A percentile compares a stretch with the other conserved stretches of the same genome.
Conservation (phyloP, 257 asterid genomes). For the Anisodus acutangulus region DNA sequence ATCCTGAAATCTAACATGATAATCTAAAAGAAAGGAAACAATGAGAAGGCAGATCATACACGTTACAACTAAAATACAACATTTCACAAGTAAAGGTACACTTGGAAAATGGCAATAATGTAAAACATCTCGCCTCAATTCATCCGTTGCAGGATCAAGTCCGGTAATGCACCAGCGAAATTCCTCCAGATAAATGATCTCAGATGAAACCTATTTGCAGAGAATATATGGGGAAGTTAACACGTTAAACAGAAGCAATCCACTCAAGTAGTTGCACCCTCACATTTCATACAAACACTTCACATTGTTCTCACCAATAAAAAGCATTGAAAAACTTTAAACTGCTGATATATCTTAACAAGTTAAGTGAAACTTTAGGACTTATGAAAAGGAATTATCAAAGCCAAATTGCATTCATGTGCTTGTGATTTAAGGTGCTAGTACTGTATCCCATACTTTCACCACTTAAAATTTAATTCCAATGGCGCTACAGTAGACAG, state of each 20-base stretch:
- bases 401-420: background rate
- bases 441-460: slow-evolving; percentile 15
- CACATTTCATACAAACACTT: background rate
- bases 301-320: slow-evolving; percentile 7
- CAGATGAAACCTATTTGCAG: slow-evolving; percentile 25
- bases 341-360: background rate
- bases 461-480: slow-evolving; percentile 26
- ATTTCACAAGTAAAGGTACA: slow-evolving; percentile 21
- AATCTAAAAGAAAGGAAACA: slow-evolving; percentile 12
- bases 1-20: slow-evolving; percentile 22
- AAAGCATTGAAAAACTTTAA: slow-evolving; percentile 19
- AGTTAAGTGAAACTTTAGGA: slow-evolving; percentile 15
- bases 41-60: slow-evolving; percentile 10
- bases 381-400: background rate
- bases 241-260: background rate
- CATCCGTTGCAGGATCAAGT: background rate
- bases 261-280: background rate
- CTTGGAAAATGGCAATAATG: background rate
- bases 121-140: slow-evolving; percentile 7
- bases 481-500: background rate
- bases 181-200: background rate
- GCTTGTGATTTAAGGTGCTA: background rate
- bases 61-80: slow-evolving; percentile 13
- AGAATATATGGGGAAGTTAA: background rate
- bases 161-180: slow-evolving; percentile 10